Base-by-base conservation (phyloP, 1,284 basidiomycete species). In the Naganishia sp. region DNA sequence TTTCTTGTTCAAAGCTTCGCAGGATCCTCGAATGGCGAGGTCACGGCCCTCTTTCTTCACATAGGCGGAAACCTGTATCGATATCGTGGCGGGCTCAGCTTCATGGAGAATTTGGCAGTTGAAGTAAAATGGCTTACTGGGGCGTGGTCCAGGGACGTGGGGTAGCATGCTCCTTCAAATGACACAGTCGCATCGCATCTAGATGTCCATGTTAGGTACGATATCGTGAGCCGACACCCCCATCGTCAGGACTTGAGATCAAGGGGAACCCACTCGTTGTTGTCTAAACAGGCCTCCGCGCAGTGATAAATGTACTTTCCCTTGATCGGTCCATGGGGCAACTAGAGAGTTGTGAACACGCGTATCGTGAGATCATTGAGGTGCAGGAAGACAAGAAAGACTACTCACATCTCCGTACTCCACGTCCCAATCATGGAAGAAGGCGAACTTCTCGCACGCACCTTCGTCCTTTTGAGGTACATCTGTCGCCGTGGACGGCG, bases 381-480 rank as follows among this genome's bases (percentile, higher is more conserved):
- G 28, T 2, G 28, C 28, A 28, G 28, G 28, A 5, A 28, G 28
- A 28, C 47, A 35, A 28, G 47, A 39, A 23, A 41, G 31, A 11
- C 39, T 4, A 60, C 58, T 51, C 23, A 51, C 58, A 17, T 61
- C 58, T 42, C 32, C 57, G 32, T 32, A 61, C 11, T 21, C n/a
- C 23, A 51, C 42, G 23, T 61, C 57, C 57, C 57, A 61, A 47
- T 42, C 43, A 31, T 61, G 57, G 57, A 61, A 61, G 35, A 61
- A 61, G 23, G 57, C 47, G 15, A 61, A 49, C 21, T 61, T 25
- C 35, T 50, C 50, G 57, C 47, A 51, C 11, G 15, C 50, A 28
- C 28, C 28, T 28, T 45, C n/a, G 42, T 45, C 42, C 15, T 13
- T 45, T 45, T 45, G 13, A n/a, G 42, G n/a, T 15, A n/a, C 15